Conservation (phyloP, 768 basidiomycete species). For the Coprinellus aureogranulatus region DNA sequence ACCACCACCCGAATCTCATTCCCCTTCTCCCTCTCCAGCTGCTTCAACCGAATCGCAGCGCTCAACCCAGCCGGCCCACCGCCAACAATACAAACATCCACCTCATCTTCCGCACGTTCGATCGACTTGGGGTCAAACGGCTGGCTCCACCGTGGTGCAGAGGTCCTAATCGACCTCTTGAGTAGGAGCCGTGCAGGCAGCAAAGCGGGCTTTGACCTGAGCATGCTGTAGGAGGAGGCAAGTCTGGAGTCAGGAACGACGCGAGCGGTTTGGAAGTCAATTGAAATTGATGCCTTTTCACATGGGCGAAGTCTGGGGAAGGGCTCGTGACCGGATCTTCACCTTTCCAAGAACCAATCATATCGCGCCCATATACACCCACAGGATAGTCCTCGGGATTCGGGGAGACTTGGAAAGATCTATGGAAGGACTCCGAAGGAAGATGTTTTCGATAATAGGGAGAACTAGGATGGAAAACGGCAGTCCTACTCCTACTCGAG, state of each 20-base stretch:
- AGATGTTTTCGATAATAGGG: too few species aligned
- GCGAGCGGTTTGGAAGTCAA: too few species aligned
- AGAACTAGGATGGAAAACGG: too few species aligned
- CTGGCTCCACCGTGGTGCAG: constrained; percentile 9
- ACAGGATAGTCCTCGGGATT: too few species aligned
- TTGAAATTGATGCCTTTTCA: not conserved
- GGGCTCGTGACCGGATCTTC: too few species aligned
- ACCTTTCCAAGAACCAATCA: not conserved
- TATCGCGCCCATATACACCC: not conserved
- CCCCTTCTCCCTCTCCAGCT: constrained; percentile 78
- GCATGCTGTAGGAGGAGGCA: constrained; percentile 5
- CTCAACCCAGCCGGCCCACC: constrained; percentile 93
- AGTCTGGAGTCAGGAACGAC: not conserved
- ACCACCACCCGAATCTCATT: constrained; percentile 88
- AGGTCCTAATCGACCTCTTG: not conserved
- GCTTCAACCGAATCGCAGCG: constrained; percentile 94
- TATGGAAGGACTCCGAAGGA: too few species aligned
- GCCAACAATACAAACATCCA: constrained; percentile 97
- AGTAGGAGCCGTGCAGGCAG: constrained; percentile 6
- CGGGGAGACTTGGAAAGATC: too few species aligned
- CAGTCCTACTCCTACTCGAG: too few species aligned
- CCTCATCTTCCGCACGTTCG: constrained; percentile 85
- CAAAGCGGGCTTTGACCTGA: constrained; percentile 1
- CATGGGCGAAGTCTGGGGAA: not conserved
- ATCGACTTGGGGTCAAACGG: constrained; percentile 55